Evolutionary conservation across 352 stramenopile genomes (phyloP), one percentile per base, ranked within the genome.

Genomic region (Phytophthora pinifolia): DNA sequence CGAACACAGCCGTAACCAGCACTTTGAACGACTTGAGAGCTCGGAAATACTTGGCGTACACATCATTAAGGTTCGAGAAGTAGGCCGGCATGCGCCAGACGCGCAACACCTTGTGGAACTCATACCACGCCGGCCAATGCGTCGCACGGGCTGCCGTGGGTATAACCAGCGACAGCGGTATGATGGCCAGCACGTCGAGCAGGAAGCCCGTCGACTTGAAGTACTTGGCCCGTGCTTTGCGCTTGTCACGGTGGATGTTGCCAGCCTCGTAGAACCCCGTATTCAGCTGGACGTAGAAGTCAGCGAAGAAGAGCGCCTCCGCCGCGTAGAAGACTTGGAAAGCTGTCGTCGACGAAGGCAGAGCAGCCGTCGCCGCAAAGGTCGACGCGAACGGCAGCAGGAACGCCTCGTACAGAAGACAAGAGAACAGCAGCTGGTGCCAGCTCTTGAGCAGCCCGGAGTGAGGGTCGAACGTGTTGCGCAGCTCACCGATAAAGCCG

Each of bases 231-330:
- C 72, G 59, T 8, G 76, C 58, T n/a, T 64, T 72, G 2, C 47
- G 56, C 32, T 61, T 67, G 42, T 86, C 74, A 1, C 65, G 67
- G 17, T 70, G 55, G 8, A 86, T 69, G 30, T 80, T 79, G 46
- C 76, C 72, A 36, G 70, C 62, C 35, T 83, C 54, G 54, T 89
- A 86, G 47, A 74, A 86, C 10, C 78, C 75, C 14, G 72, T 83
- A 54, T 86, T 72, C 20, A 78, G 29, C 36, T 83, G 62, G n/a
- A 89, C 65, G 55, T 72, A 79, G 43, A 89, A 68, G 54, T 89
- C 74, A 17, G 53, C 41, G 9, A 71, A 30, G 50, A 87, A 87
- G 30, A 87, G 54, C 17, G 52, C 14, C 42, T 87, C 74, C 39
- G 56, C 36, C 7, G 38, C 57, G 51, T 80, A 78, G 17, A 86